phyloP scores from a whole-genome alignment of 2,329 filamentous ascomycete species.

The Diaporthe citrichinensis region DNA sequence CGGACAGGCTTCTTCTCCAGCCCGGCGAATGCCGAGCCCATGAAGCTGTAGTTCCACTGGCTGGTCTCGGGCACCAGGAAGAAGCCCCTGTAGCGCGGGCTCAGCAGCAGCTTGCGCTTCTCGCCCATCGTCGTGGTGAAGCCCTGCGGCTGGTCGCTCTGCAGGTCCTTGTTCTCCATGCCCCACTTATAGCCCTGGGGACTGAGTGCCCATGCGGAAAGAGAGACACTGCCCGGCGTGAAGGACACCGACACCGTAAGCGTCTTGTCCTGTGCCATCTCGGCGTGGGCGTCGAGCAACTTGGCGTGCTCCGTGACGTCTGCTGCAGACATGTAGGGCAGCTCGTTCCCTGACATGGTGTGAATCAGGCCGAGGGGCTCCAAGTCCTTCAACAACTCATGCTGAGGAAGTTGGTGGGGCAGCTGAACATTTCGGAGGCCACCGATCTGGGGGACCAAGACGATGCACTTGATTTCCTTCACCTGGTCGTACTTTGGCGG shows the following conservation, averaged over 20 bases:
- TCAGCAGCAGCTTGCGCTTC: constrained; percentile 94
- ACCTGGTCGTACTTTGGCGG: constrained; percentile 96
- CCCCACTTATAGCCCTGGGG: constrained; percentile 97
- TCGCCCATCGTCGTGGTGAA: constrained; percentile 94
- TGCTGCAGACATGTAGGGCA: constrained; percentile 94
- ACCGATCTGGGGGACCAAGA: constrained; percentile 97
- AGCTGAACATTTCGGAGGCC: constrained; percentile 93
- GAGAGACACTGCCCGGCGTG: constrained; percentile 94
- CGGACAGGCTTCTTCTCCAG: constrained; percentile 93
- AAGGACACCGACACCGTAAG: constrained; percentile 97
- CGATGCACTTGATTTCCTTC: constrained; percentile 96
- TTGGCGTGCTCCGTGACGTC: constrained; percentile 96
- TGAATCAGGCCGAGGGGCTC: constrained; percentile 97
- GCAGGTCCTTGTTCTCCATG: constrained; percentile 92
- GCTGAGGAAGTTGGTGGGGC: constrained; percentile 89
- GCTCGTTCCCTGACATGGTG: constrained; percentile 93
- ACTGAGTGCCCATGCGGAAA: constrained; percentile 93
- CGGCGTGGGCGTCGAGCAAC: constrained; percentile 84
- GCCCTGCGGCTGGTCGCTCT: constrained; percentile 93
- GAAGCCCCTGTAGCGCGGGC: constrained; percentile 93
- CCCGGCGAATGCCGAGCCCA: constrained; percentile 88
- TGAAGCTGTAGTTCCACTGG: constrained; percentile 98
- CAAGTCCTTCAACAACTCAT: constrained; percentile 87
- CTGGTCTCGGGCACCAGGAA: constrained; percentile 94
- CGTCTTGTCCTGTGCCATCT: constrained; percentile 89